These are phyloP conservation scores for Solanum tarapatanum DNA, from an alignment of 257 asterid genomes.

Conservation along the genomic window DNA sequence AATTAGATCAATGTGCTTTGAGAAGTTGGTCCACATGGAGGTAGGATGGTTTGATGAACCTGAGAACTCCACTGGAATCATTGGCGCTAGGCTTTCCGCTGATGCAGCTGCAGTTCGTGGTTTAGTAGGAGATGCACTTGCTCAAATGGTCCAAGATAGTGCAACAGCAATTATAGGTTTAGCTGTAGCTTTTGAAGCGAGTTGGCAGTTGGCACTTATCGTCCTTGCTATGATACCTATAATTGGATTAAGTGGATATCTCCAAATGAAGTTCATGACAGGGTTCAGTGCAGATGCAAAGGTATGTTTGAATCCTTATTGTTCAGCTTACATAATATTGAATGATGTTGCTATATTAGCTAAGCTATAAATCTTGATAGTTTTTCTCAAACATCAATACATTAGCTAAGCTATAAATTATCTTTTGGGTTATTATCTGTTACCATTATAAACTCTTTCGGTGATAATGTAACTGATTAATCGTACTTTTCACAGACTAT, in stretches of 20 bases:
- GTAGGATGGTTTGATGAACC: conserved; percentile 81
- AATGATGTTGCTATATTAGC: background rate
- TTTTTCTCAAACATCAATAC: background rate
- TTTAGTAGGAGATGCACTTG: conserved; percentile 78
- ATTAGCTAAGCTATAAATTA: background rate
- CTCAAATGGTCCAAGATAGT: conserved; percentile 67
- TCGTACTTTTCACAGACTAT: background rate
- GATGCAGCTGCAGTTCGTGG: conserved; percentile 78
- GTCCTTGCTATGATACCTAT: conserved; percentile 56
- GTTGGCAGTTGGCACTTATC: conserved; percentile 69
- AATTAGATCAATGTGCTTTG: conserved; percentile 62
- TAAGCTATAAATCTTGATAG: background rate
- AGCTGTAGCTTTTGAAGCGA: conserved; percentile 48
- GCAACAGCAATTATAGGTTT: conserved; percentile 49
- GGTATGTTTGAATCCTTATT: conserved; percentile 15
- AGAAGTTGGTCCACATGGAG: conserved; percentile 78
- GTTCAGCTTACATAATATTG: background rate
- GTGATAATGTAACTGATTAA: background rate
- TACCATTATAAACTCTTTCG: background rate
- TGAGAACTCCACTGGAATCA: conserved; percentile 66
- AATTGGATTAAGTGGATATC: conserved; percentile 52
- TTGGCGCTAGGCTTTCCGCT: conserved; percentile 75
- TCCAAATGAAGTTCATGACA: conserved; percentile 55
- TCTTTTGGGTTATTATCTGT: background rate
- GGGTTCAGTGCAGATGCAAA: conserved; percentile 82